Base-by-base conservation (phyloP, 2,329 filamentous ascomycete genomes). In the Plectosphaerella sp. region DNA sequence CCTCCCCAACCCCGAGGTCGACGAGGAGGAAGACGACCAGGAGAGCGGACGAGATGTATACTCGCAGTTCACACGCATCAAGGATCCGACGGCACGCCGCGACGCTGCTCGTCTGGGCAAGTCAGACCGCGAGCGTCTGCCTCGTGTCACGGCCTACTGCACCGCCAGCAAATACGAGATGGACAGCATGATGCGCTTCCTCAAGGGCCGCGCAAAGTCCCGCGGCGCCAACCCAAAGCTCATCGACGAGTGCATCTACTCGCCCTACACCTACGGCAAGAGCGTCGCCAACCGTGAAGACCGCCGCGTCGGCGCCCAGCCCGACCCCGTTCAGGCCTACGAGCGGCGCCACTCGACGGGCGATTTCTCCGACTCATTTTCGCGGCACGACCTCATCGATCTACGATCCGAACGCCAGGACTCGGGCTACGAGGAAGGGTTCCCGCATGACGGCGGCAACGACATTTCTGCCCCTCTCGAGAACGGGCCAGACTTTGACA, bases 231-330 rank as follows among this genome's bases (percentile, higher is more conserved):
- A 85, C 54, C 93, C 94, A 1, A 97, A 97, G 70, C 74, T 94
- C 53, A 97, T 97, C 61, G 94, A 99, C 67, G 94, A 99, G 70
- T 99, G 94, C 69, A 91, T 99, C 60, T 99, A 99, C 71, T 91
- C 93, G 11, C 91, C 93, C 0, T 99, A 96, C 69, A 87, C 84
- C 62, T 97, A 97, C 67, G 77, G 78, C 42, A 78, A 82, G 51
- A 61, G 65, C 37, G 60, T 62, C 60, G 76, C 72, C 62, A 61
- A 66, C 36, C 64, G 60, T 7, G 64, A 69, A 45, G 63, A 62
- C 22, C 57, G 61, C 2, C 58, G 59, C 5, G 55, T 60, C 12
- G 61, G 58, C 36, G 56, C 58, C 8, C 54, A 56, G 18, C 52
- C 61, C 28, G 67, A 74, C 24, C 73, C 75, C 3, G 66, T 74